Evolutionary conservation across 2,329 filamentous ascomycete species (phyloP).

Genomic region (Rosellinia necatrix): DNA sequence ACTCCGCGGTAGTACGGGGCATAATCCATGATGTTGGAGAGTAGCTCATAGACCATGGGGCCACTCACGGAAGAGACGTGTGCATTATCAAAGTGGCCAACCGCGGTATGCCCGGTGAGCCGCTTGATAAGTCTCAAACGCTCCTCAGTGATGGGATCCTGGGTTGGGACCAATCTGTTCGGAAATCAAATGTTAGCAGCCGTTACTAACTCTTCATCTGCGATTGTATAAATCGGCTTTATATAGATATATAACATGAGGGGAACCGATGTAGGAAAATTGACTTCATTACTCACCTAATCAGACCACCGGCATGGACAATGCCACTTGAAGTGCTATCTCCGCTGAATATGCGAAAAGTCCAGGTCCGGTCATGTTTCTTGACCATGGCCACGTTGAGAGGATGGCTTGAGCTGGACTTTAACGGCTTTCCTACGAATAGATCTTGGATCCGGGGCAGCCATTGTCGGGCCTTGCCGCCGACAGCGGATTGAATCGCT

Average conservation of each 20-base stretch:
- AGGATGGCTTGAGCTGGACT: neutral
- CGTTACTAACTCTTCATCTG: too few species aligned
- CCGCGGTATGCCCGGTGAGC: neutral
- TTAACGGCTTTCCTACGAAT: neutral
- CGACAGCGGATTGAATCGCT: neutral
- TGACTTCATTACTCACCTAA: too few species aligned
- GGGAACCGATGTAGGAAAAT: too few species aligned
- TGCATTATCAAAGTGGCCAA: neutral
- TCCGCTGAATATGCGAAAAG: neutral
- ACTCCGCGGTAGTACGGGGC: conserved; percentile 15
- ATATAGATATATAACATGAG: too few species aligned
- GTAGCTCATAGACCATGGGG: neutral
- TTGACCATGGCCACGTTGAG: neutral
- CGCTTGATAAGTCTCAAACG: conserved; percentile 6
- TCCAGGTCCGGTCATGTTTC: neutral
- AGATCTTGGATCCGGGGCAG: neutral
- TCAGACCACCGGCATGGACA: neutral
- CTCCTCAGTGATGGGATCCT: conserved; percentile 3
- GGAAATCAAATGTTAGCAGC: too few species aligned
- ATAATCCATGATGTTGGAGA: neutral
- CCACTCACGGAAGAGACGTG: neutral
- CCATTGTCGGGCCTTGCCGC: neutral
- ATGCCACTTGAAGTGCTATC: neutral
- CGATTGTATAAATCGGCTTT: too few species aligned
- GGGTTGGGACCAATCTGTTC: neutral